These are phyloP conservation scores for Diversispora eburnea DNA, from an alignment of 192 early-diverging fungal genomes.

Conservation along the genomic window DNA sequence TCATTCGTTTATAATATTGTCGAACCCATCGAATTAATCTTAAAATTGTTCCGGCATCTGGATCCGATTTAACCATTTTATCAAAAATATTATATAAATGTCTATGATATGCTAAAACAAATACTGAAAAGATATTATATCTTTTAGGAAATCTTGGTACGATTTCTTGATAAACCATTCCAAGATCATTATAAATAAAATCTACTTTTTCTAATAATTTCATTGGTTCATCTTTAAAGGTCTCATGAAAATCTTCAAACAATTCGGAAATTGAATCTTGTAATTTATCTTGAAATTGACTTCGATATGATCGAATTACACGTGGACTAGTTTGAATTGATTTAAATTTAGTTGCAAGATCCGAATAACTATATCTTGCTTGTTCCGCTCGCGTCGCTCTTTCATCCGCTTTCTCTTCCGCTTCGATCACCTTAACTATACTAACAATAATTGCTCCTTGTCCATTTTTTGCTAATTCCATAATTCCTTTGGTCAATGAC, in stretches of 20 bases:
- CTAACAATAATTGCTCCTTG: conserved; percentile 76
- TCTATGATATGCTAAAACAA: conserved; percentile 93
- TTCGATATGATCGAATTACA: conserved; percentile 67
- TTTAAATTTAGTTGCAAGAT: conserved; percentile 42
- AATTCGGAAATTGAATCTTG: conserved; percentile 64
- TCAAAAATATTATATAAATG: conserved; percentile 81
- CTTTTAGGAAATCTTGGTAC: conserved; percentile 82
- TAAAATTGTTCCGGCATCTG: conserved; percentile 89
- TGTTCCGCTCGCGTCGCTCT: conserved; percentile 50
- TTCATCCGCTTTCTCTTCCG: conserved; percentile 88
- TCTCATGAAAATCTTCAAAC: conserved; percentile 63
- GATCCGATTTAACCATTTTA: conserved; percentile 62
- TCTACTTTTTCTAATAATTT: conserved; percentile 66
- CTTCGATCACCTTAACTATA: conserved; percentile 91
- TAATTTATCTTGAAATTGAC: conserved; percentile 75
- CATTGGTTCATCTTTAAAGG: conserved; percentile 56
- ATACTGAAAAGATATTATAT: conserved; percentile 94
- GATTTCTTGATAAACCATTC: conserved; percentile 83
- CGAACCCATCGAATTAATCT: conserved; percentile 82
- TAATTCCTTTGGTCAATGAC: conserved; percentile 72
- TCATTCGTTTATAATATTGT: conserved; percentile 90
- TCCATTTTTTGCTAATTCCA: conserved; percentile 71
- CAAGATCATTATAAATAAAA: conserved; percentile 85
- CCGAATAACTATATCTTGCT: conserved; percentile 45
- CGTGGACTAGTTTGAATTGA: conserved; percentile 46